Evolutionary conservation across 2,329 filamentous ascomycete species (phyloP).

Genomic region (Verticillium tricorpus): DNA sequence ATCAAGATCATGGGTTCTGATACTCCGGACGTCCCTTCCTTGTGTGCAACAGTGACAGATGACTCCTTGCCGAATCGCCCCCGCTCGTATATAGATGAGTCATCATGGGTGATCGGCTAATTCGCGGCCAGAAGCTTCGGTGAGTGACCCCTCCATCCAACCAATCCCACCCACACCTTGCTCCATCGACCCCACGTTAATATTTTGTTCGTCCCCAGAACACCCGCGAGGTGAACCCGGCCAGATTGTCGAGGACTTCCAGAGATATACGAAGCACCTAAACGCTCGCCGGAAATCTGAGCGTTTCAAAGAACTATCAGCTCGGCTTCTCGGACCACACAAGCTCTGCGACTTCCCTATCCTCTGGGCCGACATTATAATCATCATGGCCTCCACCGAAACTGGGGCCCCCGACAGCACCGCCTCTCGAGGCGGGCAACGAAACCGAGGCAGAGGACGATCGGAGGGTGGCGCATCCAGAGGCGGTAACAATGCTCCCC

Average conservation of each 20-base stretch:
- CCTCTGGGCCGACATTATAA: not conserved
- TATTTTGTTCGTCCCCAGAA: not conserved
- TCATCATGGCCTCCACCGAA: not conserved
- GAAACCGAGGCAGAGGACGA: conserved; percentile 20
- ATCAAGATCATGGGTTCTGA: too few relatives aligned
- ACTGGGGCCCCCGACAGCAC: conserved; percentile 9
- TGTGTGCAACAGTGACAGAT: not conserved
- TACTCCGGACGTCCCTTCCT: too few relatives aligned
- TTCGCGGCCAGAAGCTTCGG: not conserved
- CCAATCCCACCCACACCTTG: not conserved
- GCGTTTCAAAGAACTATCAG: not conserved
- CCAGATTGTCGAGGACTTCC: not conserved
- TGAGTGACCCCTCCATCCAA: not conserved
- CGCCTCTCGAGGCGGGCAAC: conserved; percentile 21
- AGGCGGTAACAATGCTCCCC: conserved; percentile 12
- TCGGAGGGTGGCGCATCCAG: not conserved
- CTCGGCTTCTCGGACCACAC: too few relatives aligned
- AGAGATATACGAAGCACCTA: not conserved
- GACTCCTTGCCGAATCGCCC: not conserved
- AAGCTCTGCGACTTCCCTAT: not conserved
- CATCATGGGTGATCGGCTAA: not conserved
- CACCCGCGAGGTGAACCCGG: not conserved
- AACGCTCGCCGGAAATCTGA: not conserved
- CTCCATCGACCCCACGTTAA: not conserved
- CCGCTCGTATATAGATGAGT: not conserved